phyloP scores from a whole-genome alignment of 768 basidiomycete genomes.

The Dendrothele bispora region DNA sequence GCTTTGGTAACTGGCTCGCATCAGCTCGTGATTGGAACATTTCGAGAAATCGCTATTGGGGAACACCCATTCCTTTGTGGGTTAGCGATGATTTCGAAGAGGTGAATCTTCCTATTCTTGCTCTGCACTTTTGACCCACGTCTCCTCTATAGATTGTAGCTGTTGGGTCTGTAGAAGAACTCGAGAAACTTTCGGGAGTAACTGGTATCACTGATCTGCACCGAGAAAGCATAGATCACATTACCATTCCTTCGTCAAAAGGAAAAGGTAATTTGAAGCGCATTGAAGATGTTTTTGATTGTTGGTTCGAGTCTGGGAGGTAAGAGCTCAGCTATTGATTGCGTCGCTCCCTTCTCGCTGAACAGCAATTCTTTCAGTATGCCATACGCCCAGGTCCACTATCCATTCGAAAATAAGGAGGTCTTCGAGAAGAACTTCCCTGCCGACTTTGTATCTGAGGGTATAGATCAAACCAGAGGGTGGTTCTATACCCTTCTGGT shows the following conservation, averaged over 20 bases:
- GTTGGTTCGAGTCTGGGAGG: constrained; percentile 99
- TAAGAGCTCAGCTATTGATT: constrained; percentile 29
- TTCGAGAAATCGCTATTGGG: constrained; percentile 99
- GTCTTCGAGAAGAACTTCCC: constrained; percentile 85
- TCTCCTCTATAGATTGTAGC: constrained; percentile 62
- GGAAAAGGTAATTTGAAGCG: constrained; percentile 87
- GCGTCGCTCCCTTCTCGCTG: not conserved
- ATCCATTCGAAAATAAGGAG: constrained; percentile 97
- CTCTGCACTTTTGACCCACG: constrained; percentile 1
- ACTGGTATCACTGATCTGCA: constrained; percentile 88
- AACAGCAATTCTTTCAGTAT: constrained; percentile 55
- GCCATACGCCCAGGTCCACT: constrained; percentile 97
- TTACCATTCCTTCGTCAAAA: constrained; percentile 90
- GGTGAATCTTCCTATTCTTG: constrained; percentile 38
- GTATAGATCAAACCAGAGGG: constrained; percentile 97
- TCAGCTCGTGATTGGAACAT: constrained; percentile 99
- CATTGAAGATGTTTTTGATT: constrained; percentile 98
- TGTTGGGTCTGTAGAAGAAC: constrained; percentile 83
- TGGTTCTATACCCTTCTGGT: constrained; percentile 99
- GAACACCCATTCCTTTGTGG: constrained; percentile 97
- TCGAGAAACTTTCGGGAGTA: constrained; percentile 83
- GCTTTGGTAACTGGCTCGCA: constrained; percentile 96
- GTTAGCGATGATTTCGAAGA: constrained; percentile 90
- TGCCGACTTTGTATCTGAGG: constrained; percentile 96
- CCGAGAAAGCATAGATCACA: constrained; percentile 91